Evolutionary conservation across 1,284 basidiomycete genomes (phyloP).

Genomic region (Anthracocystis setariae): DNA sequence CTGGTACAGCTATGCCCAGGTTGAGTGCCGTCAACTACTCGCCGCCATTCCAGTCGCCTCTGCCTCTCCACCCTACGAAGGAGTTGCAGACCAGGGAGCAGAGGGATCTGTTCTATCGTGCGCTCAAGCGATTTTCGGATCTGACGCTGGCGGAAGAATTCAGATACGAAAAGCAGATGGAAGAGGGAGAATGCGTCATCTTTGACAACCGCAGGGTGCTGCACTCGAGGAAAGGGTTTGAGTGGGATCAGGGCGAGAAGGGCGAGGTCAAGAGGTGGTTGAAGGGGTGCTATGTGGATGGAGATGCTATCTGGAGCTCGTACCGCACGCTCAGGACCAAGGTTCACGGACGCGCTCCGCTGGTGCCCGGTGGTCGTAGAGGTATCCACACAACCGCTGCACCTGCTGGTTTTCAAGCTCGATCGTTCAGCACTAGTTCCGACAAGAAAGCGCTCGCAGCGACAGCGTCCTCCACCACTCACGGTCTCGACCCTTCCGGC

Average conservation of each 20-base stretch:
- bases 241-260: constrained; percentile 68
- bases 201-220: constrained; percentile 95
- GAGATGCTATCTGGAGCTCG: constrained; percentile 77
- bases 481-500: constrained; percentile 10
- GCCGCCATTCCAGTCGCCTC: constrained; percentile 91
- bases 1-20: constrained; percentile 54
- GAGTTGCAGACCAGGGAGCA: constrained; percentile 20
- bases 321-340: constrained; percentile 53
- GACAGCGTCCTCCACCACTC: neutral
- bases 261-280: constrained; percentile 72
- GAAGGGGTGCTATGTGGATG: constrained; percentile 83
- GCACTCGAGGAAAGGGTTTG: constrained; percentile 86
- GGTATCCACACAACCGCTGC: neutral
- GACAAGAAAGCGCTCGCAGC: neutral
- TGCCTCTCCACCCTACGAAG: constrained; percentile 59
- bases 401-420: neutral
- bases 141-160: constrained; percentile 74
- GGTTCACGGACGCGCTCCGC: constrained; percentile 25
- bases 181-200: constrained; percentile 85
- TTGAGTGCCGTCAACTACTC: constrained; percentile 80
- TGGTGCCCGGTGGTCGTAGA: constrained; percentile 9
- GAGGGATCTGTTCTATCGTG: constrained; percentile 66
- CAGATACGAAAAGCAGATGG: constrained; percentile 76
- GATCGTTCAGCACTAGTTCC: constrained; percentile 19
- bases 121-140: constrained; percentile 75